These are phyloP conservation scores for Eucalyptus melliodora DNA, from an alignment of 345 rosid species.

Conservation along the genomic window DNA sequence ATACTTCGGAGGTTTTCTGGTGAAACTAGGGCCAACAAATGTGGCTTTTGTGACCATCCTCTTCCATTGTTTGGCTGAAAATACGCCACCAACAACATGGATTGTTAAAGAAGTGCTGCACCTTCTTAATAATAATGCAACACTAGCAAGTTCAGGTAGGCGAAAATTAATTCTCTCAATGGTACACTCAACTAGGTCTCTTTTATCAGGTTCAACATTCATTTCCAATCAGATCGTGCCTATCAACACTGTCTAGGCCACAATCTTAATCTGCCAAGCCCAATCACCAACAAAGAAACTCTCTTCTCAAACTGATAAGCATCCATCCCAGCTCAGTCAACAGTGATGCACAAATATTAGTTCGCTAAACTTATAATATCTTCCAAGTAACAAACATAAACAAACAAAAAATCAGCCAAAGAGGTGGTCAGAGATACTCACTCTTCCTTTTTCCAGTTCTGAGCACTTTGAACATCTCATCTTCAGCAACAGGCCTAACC, in stretches of 20 bases:
- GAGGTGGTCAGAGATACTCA: slow-evolving; percentile 11
- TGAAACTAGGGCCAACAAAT: slow-evolving; percentile 89
- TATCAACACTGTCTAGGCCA: not conserved
- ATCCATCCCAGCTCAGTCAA: not conserved
- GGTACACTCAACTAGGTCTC: not conserved
- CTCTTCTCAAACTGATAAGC: not conserved
- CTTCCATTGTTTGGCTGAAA: slow-evolving; percentile 97
- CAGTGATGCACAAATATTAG: not conserved
- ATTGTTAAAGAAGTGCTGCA: not conserved
- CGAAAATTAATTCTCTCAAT: not conserved
- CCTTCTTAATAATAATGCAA: not conserved
- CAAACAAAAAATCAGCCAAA: not conserved
- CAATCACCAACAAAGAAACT: not conserved
- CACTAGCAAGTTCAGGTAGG: not conserved
- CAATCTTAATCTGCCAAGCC: not conserved
- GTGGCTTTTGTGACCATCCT: slow-evolving; percentile 96
- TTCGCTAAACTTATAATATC: not conserved
- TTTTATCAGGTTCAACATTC: not conserved
- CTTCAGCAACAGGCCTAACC: slow-evolving; percentile 99
- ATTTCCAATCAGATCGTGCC: not conserved
- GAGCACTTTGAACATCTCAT: slow-evolving; percentile 93
- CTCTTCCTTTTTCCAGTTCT: slow-evolving; percentile 85
- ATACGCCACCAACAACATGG: not conserved
- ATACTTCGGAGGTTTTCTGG: slow-evolving; percentile 96
- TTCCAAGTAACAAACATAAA: not conserved